A percentile compares a stretch with the other conserved stretches of the same genome.
Evolutionary conservation across 2,329 filamentous ascomycete species (phyloP).

Genomic region (Zymoseptoria pseudotritici): DNA sequence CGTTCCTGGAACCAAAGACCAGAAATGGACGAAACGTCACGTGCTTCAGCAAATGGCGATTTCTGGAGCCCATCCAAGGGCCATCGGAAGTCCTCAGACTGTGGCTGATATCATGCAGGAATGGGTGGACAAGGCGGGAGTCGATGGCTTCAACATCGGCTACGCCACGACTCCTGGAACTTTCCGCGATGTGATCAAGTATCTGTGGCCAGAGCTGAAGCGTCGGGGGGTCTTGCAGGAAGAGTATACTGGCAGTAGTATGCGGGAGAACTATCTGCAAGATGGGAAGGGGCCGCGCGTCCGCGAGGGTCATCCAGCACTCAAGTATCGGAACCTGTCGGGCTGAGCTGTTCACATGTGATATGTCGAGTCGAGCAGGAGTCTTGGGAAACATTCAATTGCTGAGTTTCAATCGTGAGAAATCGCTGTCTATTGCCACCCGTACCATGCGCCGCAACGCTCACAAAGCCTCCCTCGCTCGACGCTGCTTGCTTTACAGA

Average conservation of each 20-base stretch:
- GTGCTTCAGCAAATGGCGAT: slow-evolving; percentile 38
- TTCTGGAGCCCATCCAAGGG: slow-evolving; percentile 34
- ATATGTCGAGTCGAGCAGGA: neutral
- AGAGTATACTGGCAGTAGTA: slow-evolving; percentile 19
- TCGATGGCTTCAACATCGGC: slow-evolving; percentile 38
- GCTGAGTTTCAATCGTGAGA: neutral
- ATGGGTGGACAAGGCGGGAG: slow-evolving; percentile 39
- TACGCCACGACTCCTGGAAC: slow-evolving; percentile 40
- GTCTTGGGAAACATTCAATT: neutral
- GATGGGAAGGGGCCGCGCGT: slow-evolving; percentile 21
- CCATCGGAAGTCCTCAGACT: slow-evolving; percentile 34
- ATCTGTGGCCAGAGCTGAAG: slow-evolving; percentile 32
- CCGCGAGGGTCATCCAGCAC: slow-evolving; percentile 22
- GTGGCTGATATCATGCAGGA: slow-evolving; percentile 42
- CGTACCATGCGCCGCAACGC: neutral
- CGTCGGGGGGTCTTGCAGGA: slow-evolving; percentile 29
- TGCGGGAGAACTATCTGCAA: slow-evolving; percentile 25
- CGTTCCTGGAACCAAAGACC: slow-evolving; percentile 34
- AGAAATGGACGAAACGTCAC: slow-evolving; percentile 41
- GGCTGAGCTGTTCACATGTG: neutral
- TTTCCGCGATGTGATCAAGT: slow-evolving; percentile 33
- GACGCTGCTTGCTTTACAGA: neutral
- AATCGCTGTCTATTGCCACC: neutral
- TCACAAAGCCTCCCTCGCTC: neutral
- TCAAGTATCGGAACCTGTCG: slow-evolving; percentile 8